phyloP scores from a whole-genome alignment of 768 basidiomycete species.

The Serendipita sp. region DNA sequence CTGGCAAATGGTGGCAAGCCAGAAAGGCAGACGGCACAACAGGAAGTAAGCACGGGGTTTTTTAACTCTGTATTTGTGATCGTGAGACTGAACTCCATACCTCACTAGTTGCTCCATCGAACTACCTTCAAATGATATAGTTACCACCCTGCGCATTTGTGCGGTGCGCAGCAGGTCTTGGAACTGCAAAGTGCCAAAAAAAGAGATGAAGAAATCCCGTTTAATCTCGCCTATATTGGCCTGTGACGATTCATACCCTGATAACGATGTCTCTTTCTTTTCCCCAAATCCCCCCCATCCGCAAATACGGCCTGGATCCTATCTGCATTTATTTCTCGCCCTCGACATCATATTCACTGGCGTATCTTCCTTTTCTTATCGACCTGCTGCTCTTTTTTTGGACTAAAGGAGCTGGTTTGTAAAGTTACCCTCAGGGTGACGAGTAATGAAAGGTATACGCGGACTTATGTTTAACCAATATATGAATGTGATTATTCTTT shows the following conservation, averaged over 20 bases:
- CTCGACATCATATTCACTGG: no score
- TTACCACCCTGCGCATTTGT: not conserved
- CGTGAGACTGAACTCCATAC: not conserved
- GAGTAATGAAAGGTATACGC: no score
- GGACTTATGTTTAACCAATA: no score
- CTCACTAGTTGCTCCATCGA: slow-evolving; percentile 58
- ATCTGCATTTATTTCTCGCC: no score
- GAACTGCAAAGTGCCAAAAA: not conserved
- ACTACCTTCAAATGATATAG: slow-evolving; percentile 67
- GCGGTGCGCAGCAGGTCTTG: not conserved
- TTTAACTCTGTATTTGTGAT: slow-evolving; percentile 5
- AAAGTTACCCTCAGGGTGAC: no score
- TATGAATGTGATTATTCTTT: no score
- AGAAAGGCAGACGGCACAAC: slow-evolving; percentile 49
- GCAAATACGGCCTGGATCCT: no score
- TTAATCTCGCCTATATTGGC: not conserved
- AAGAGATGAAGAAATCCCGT: not conserved
- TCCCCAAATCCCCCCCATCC: not conserved
- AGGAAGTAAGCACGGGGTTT: slow-evolving; percentile 8
- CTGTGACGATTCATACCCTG: not conserved
- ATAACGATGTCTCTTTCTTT: not conserved
- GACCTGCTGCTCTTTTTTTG: no score
- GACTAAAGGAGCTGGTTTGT: no score
- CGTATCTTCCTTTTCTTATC: no score
- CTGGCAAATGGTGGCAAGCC: slow-evolving; percentile 89